Evolutionary conservation across 2,329 filamentous ascomycete genomes (phyloP), one percentile per base, ranked within the genome.

Genomic region (Fusarium sp.): DNA sequence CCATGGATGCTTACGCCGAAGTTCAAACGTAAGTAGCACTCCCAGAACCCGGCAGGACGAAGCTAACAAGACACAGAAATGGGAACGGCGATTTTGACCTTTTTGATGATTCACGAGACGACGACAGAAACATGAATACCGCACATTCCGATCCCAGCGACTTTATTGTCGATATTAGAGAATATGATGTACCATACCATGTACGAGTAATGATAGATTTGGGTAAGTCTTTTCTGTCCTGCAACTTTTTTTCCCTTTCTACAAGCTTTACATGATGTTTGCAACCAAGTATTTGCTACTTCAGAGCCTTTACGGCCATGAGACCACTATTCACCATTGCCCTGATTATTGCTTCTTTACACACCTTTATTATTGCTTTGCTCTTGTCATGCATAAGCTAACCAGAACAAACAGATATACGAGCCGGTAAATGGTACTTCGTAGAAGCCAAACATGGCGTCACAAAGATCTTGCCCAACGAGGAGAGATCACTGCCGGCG

Each of bases 271-370:
- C 27, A 96, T 94, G 95, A 98, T 98, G 95, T 88, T 92, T 92
- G 89, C 90, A 92, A 90, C 83, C 86, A 94, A 93, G 94, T 98
- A 98, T 98, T 98, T 98, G 96, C 96, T 98, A 98, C 96, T 99
- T 98, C 95, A 98, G 96, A 99, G 94, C 94, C 90, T 79, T 84
- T 41, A 83, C 83, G 89, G 94, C 94, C 84, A 97, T 98, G 96
- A 99, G 95, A 99, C 93, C 90, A 87, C 86, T 88, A 90, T 78
- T 92, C 92, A 95, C 94, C 92, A 86, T 88, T 88, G 89, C 88
- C 87, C 94, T 97, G 93, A 97, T 90, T 81, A 78, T 53, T 56
- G 38, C 44, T 58, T 55, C 25, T 40, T 22, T 18, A 25, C 44
- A 44, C 3, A 30, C 12, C 11, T 58, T 69, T 53, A 18, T 53